These are phyloP conservation scores for Chernovozyma aurita DNA, from an alignment of 1,139 yeast species.

Conservation along the genomic window DNA sequence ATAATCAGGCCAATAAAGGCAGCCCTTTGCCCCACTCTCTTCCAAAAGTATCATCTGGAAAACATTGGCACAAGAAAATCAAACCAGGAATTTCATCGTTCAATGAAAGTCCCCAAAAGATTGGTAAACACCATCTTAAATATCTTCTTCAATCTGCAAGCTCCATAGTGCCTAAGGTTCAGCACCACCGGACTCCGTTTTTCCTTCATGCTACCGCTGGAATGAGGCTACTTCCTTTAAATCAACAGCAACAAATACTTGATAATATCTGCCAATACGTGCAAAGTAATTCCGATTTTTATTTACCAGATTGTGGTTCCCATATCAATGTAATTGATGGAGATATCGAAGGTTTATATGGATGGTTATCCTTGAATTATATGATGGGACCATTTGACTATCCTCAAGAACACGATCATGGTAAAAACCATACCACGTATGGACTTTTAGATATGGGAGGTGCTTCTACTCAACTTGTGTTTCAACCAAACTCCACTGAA, in stretches of 20 bases:
- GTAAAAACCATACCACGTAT: slow-evolving; percentile 54
- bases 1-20: not conserved
- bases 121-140: slow-evolving; percentile 59
- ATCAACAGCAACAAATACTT: slow-evolving; percentile 49
- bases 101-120: slow-evolving; percentile 43
- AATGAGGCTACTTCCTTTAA: slow-evolving; percentile 60
- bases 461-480: slow-evolving; percentile 80
- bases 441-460: slow-evolving; percentile 89
- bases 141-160: slow-evolving; percentile 52
- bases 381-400: slow-evolving; percentile 54
- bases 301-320: slow-evolving; percentile 49
- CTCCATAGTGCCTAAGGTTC: slow-evolving; percentile 59
- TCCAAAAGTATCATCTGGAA: slow-evolving; percentile 41
- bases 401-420: slow-evolving; percentile 46
- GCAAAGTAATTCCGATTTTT: slow-evolving; percentile 49
- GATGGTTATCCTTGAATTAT: slow-evolving; percentile 77
- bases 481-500: slow-evolving; percentile 62
- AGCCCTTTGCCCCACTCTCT: slow-evolving; percentile 10
- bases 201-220: slow-evolving; percentile 82
- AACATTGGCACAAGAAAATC: slow-evolving; percentile 57
- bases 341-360: slow-evolving; percentile 73
- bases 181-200: slow-evolving; percentile 69
- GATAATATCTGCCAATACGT: slow-evolving; percentile 54
- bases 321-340: slow-evolving; percentile 74
- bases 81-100: slow-evolving; percentile 68